phyloP scores from a whole-genome alignment of 2,329 filamentous ascomycete genomes.

The Penicillium decumbens region DNA sequence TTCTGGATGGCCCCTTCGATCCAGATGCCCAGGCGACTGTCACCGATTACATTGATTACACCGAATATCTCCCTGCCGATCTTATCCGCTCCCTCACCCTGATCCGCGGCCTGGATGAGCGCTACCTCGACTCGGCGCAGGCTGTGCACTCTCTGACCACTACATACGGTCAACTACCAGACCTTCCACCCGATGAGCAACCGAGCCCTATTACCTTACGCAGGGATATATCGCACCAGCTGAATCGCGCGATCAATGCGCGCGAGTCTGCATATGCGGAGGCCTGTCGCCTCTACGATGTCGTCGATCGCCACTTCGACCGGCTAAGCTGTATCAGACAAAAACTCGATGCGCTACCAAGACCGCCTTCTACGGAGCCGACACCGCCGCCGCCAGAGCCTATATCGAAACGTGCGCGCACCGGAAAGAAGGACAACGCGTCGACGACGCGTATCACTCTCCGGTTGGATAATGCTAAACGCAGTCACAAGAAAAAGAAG shows the following conservation, averaged over 20 bases:
- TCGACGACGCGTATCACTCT: conserved; percentile 41
- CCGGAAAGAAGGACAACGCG: conserved; percentile 38
- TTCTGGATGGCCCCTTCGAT: conserved; percentile 51
- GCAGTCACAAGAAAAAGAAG: conserved; percentile 33
- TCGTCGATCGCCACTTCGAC: conserved; percentile 54
- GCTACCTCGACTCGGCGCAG: conserved; percentile 41
- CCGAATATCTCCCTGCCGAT: conserved; percentile 64
- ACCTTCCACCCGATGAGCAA: conserved; percentile 45
- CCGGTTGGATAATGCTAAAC: conserved; percentile 32
- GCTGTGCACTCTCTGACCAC: conserved; percentile 42
- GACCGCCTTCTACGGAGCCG: conserved; percentile 58
- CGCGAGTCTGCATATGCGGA: conserved; percentile 55
- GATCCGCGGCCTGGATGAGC: conserved; percentile 50
- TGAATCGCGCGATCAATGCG: conserved; percentile 52
- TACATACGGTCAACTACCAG: conserved; percentile 48
- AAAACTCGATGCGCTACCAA: conserved; percentile 58
- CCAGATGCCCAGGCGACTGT: conserved; percentile 63
- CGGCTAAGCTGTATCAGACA: conserved; percentile 56
- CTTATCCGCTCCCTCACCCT: conserved; percentile 59
- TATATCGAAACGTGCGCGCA: conserved; percentile 37
- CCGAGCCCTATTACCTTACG: conserved; percentile 53
- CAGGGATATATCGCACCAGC: conserved; percentile 52
- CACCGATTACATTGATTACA: conserved; percentile 65
- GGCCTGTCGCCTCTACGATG: conserved; percentile 53
- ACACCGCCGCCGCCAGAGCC: conserved; percentile 44